Evolutionary conservation across 495 filamentous ascomycete genomes (phyloP), one percentile per base, ranked within the genome.

Genomic region (Penicillium ochrochloron): DNA sequence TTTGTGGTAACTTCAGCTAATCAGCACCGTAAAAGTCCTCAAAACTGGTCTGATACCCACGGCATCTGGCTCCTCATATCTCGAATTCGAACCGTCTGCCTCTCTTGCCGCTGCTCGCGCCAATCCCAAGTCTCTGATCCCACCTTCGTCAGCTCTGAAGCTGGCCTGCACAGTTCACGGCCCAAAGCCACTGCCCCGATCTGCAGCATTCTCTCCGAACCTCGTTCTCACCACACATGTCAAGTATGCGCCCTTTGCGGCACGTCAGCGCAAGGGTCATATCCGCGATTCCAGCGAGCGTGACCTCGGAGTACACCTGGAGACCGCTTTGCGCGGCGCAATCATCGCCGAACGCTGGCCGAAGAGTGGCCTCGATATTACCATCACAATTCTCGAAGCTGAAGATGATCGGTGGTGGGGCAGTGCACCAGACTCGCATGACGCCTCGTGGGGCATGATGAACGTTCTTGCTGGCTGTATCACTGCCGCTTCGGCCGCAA

Each of bases 221-320:
- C 87, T 97, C 33, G 89, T 96, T 56, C 84, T 99, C 50, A 93
- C 91, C 8, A 93, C 93, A 0, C 90, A 95, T 67, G 89, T 99
- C 71, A 98, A 97, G 78, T 98, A 95, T 70, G 94, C 96, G 0
- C 93, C 95, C 0, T 99, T 99, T 69, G 94, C 96, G 0, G 89
- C 92, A 0, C 86, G 85, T 17, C 86, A 89, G 70, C 84, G 95
- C 33, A 86, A 91, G 66, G 92, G 94, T 34, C 97, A 97, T 73
- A 83, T 97, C 39, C 90, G 94, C 33, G 94, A 98, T 72, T 79
- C 87, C 9, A 87, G 83, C 62, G 95, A 98, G 80, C 85, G 94
- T 21, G 95, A 99, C 75, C 88, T 99, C 2, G 90, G 89, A 15
- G 90, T 92, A 1, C 96, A 97, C 73, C 79, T 99, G 11, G 94